Conservation (phyloP, 371 early-diverging fungal genomes). For the Lichtheimia ornata region DNA sequence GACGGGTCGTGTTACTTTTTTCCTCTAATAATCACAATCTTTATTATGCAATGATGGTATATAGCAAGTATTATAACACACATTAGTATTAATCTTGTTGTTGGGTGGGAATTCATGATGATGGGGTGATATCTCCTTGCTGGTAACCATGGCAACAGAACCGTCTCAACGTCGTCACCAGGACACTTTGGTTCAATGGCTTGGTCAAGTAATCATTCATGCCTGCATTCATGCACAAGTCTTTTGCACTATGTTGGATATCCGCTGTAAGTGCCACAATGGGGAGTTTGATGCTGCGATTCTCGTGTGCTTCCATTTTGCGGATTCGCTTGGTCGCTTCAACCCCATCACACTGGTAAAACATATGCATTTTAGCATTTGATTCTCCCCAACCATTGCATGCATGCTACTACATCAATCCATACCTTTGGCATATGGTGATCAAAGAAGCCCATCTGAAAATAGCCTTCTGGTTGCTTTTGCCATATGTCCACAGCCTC, state of each 20-base stretch:
- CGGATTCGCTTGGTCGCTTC: slow-evolving; percentile 49
- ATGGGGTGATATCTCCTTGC: background rate
- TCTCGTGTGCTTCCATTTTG: slow-evolving; percentile 26
- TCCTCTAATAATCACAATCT: too few species aligned
- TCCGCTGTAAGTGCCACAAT: slow-evolving; percentile 16
- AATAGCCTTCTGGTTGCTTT: slow-evolving; percentile 30
- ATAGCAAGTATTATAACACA: too few species aligned
- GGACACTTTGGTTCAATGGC: slow-evolving; percentile 40
- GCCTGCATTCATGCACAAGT: slow-evolving; percentile 12
- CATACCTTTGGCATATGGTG: slow-evolving; percentile 51
- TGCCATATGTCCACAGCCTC: slow-evolving; percentile 43
- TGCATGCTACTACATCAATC: too few species aligned
- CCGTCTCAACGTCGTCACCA: slow-evolving; percentile 27
- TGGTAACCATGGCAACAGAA: slow-evolving; percentile 15
- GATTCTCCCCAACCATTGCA: too few species aligned
- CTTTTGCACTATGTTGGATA: slow-evolving; percentile 16
- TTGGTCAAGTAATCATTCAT: slow-evolving; percentile 34
- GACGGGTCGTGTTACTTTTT: too few species aligned
- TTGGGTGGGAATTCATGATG: background rate
- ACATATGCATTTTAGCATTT: background rate
- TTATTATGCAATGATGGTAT: too few species aligned
- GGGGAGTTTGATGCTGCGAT: slow-evolving; percentile 20
- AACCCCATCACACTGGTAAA: slow-evolving; percentile 44
- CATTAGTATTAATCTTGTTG: slow-evolving; percentile 1
- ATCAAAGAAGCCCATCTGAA: slow-evolving; percentile 46